Conservation (phyloP, 805 yeast genomes). For the Sungouiozyma intestinalis region DNA sequence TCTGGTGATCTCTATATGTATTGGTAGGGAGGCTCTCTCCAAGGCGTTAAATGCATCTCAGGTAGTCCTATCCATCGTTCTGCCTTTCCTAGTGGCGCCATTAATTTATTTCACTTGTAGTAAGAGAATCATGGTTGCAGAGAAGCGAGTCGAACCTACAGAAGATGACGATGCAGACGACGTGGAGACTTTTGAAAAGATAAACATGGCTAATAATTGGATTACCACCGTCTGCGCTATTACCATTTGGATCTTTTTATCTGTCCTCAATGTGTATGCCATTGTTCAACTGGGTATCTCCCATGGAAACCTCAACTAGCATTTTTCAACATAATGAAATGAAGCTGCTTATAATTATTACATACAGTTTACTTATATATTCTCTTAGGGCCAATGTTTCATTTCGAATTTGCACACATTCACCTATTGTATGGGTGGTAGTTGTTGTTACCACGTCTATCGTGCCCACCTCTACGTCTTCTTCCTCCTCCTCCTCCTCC, state of each 20-base stretch:
- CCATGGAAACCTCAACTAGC: slow-evolving; percentile 17
- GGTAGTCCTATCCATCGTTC: slow-evolving; percentile 67
- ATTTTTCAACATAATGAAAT: neutral
- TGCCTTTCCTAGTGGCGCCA: slow-evolving; percentile 82
- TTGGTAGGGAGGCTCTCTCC: slow-evolving; percentile 66
- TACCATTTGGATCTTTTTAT: slow-evolving; percentile 59
- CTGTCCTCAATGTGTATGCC: slow-evolving; percentile 60
- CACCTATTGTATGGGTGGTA: slow-evolving; percentile 28
- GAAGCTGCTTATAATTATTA: neutral
- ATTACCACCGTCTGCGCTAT: slow-evolving; percentile 41
- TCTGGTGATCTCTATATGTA: slow-evolving; percentile 53
- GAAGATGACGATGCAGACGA: slow-evolving; percentile 8
- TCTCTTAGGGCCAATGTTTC: neutral
- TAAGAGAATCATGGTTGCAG: slow-evolving; percentile 56
- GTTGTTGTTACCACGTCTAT: slow-evolving; percentile 19
- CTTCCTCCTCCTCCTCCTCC: slow-evolving; percentile 15
- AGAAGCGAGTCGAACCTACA: slow-evolving; percentile 18
- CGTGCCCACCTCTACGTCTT: slow-evolving; percentile 3
- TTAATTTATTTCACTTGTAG: slow-evolving; percentile 70
- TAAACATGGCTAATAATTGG: slow-evolving; percentile 56
- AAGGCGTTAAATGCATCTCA: slow-evolving; percentile 76
- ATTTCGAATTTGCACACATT: neutral
- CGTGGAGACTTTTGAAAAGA: slow-evolving; percentile 21
- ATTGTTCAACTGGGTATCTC: slow-evolving; percentile 33
- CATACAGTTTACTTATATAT: neutral